A percentile compares a stretch with the other conserved stretches of the same genome.
Evolutionary conservation across 495 filamentous ascomycete species (phyloP).

Genomic region (Talaromyces liani): DNA sequence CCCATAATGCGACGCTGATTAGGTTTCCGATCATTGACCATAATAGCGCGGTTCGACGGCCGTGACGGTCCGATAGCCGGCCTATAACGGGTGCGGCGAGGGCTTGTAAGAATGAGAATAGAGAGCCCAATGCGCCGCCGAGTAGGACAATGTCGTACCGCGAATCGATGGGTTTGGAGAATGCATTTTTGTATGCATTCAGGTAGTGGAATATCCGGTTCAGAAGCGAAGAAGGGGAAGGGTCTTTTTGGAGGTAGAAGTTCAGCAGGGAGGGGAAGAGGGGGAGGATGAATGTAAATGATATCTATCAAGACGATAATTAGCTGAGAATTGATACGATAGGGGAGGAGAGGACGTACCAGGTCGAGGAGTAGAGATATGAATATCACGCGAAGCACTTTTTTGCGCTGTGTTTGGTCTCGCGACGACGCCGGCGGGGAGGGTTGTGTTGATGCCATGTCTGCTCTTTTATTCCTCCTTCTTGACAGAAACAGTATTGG

Average conservation of each 20-base stretch:
- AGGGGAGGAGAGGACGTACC: conserved; percentile 31
- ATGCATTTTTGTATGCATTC: conserved; percentile 92
- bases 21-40: conserved; percentile 95
- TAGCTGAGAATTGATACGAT: too few relatives aligned
- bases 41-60: conserved; percentile 79
- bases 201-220: conserved; percentile 72
- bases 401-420: conserved; percentile 48
- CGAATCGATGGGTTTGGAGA: conserved; percentile 87
- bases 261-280: conserved; percentile 90
- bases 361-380: conserved; percentile 64
- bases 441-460: conserved; percentile 25
- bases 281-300: conserved; percentile 95
- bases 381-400: conserved; percentile 74
- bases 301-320: conserved; percentile 45
- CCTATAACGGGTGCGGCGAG: conserved; percentile 90
- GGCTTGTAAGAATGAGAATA: conserved; percentile 91
- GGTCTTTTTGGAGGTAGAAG: conserved; percentile 75
- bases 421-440: conserved; percentile 19
- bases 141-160: conserved; percentile 96
- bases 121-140: conserved; percentile 85
- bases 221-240: conserved; percentile 55
- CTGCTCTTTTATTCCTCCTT: not conserved
- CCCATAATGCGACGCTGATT: conserved; percentile 86
- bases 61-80: conserved; percentile 78
- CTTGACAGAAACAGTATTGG: too few relatives aligned